Percentiles rank a stretch among this genome's conserved stretches.
phyloP scores from a whole-genome alignment of 108 stramenopile genomes.

The Pseudonitzschia multistriata region DNA sequence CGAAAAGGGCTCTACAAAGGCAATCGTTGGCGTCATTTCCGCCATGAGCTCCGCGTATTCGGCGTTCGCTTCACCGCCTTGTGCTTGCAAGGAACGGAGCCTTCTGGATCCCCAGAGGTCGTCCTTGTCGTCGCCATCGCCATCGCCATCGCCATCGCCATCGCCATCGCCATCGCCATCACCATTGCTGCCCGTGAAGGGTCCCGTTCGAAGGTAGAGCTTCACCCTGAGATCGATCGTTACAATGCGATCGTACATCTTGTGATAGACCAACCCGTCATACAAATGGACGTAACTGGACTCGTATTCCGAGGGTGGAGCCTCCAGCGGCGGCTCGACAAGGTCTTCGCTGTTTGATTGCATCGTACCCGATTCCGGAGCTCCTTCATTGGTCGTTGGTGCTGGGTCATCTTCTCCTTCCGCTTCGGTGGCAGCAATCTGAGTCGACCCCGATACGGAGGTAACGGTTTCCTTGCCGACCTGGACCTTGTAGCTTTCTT shows the following conservation, averaged over 20 bases:
- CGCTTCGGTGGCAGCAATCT: background rate
- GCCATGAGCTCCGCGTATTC: background rate
- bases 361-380: background rate
- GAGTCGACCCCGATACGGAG: too few species aligned
- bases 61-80: background rate
- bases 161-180: background rate
- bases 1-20: constrained; percentile 18
- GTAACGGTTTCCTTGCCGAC: background rate
- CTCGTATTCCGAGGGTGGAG: background rate
- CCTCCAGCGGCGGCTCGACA: background rate
- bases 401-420: background rate
- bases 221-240: constrained; percentile 3
- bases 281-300: background rate
- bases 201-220: background rate
- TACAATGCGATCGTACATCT: constrained; percentile 7
- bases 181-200: background rate
- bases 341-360: background rate
- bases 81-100: background rate
- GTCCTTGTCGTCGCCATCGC: background rate
- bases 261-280: background rate
- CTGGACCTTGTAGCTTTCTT: background rate
- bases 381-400: background rate
- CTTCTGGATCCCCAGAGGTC: too few species aligned
- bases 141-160: background rate
- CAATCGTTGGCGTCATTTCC: constrained; percentile 12